These are phyloP conservation scores for Neofusicoccum laricinum DNA, from an alignment of 2,329 filamentous ascomycete species.

Conservation along the genomic window DNA sequence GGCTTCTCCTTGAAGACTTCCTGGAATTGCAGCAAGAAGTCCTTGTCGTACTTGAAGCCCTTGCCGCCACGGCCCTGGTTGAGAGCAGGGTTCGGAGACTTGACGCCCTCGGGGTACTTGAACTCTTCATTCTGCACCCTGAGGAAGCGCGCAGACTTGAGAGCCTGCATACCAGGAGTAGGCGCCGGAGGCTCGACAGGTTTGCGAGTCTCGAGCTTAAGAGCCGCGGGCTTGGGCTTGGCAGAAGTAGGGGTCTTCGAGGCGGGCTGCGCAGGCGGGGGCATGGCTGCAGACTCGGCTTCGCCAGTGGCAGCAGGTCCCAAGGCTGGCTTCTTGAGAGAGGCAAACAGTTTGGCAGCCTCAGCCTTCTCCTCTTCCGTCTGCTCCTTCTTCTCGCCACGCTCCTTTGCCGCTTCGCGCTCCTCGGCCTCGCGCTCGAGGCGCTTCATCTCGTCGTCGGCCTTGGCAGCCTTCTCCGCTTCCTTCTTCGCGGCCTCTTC, in stretches of 20 bases:
- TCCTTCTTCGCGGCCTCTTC: conserved; percentile 51
- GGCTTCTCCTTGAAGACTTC: conserved; percentile 95
- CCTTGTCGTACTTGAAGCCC: conserved; percentile 90
- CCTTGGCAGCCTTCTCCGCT: conserved; percentile 34
- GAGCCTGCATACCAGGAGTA: conserved; percentile 86
- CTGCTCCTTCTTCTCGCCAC: conserved; percentile 29
- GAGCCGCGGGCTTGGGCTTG: conserved; percentile 79
- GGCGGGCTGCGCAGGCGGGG: conserved; percentile 49
- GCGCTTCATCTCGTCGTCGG: conserved; percentile 52
- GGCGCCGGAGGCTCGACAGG: conserved; percentile 87
- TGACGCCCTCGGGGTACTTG: conserved; percentile 78
- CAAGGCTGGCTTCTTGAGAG: conserved; percentile 49
- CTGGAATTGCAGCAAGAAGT: conserved; percentile 95
- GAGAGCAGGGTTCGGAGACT: conserved; percentile 85
- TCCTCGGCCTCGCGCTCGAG: conserved; percentile 50
- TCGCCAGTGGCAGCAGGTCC: conserved; percentile 43
- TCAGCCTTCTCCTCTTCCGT: conserved; percentile 43
- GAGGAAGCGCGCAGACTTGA: conserved; percentile 88
- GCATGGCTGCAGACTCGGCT: conserved; percentile 37
- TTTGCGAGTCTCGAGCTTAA: conserved; percentile 87
- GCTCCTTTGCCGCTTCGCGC: conserved; percentile 43
- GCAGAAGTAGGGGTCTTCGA: conserved; percentile 46
- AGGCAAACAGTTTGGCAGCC: conserved; percentile 42
- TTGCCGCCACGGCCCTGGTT: conserved; percentile 74
- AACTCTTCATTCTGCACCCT: conserved; percentile 69